Conservation (phyloP, 2,329 filamentous ascomycete species). For the Stylonectria norvegica region DNA sequence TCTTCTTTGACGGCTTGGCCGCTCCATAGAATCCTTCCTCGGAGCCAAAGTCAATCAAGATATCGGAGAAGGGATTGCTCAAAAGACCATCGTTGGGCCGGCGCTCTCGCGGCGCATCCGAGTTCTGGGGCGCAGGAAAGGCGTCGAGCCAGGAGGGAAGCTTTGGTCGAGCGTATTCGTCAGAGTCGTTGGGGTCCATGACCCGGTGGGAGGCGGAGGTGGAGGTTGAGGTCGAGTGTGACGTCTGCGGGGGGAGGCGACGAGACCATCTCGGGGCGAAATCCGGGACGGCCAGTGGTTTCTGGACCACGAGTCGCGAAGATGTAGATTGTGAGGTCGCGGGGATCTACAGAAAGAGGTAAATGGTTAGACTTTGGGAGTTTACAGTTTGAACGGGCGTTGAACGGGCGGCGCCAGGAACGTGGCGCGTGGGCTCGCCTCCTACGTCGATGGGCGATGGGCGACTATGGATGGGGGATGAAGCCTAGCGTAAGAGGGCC, state of each 20-base stretch:
- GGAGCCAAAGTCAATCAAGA: conserved; percentile 56
- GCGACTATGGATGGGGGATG: too few relatives aligned
- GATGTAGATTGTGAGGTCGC: conserved; percentile 7
- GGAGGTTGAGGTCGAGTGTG: conserved; percentile 19
- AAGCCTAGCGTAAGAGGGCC: too few relatives aligned
- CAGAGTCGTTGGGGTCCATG: conserved; percentile 32
- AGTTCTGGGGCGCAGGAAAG: conserved; percentile 19
- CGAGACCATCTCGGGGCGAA: conserved; percentile 36
- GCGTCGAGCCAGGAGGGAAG: conserved; percentile 18
- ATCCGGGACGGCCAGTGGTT: conserved; percentile 21
- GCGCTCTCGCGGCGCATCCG: conserved; percentile 20
- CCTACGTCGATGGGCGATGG: too few relatives aligned
- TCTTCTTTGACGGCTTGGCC: too few relatives aligned
- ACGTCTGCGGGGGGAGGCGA: conserved; percentile 22
- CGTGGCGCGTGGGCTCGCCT: conserved; percentile 22
- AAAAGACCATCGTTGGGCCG: conserved; percentile 38
- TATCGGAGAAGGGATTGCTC: conserved; percentile 42
- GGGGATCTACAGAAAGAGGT: conserved; percentile 6
- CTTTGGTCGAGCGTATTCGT: conserved; percentile 29
- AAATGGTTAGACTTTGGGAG: conserved; percentile 14
- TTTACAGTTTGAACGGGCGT: conserved; percentile 11
- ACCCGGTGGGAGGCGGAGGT: conserved; percentile 17
- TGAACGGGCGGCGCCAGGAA: conserved; percentile 6
- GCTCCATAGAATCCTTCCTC: conserved; percentile 53
- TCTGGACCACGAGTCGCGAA: conserved; percentile 15